phyloP scores from a whole-genome alignment of 2,329 filamentous ascomycete species.

The Ceratocystis ficicola region DNA sequence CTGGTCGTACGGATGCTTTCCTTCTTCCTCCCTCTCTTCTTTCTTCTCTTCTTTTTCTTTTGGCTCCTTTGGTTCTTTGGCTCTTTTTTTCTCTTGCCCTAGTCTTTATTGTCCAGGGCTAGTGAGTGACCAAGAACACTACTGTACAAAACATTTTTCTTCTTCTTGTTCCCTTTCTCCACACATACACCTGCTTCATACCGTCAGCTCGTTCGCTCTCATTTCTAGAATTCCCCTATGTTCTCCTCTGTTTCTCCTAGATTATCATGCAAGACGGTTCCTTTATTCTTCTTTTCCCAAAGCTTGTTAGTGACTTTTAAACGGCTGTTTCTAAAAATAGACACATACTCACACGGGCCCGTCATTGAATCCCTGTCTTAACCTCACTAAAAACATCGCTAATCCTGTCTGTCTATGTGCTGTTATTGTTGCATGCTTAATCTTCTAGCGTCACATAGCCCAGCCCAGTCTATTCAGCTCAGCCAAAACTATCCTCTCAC shows the following conservation, averaged over 20 bases:
- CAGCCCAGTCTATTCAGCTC: too few relatives aligned
- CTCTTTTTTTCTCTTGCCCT: not conserved
- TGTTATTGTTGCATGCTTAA: too few relatives aligned
- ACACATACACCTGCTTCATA: conserved; percentile 18
- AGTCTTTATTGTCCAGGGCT: not conserved
- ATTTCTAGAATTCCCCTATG: conserved; percentile 21
- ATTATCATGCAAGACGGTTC: not conserved
- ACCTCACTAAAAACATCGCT: too few relatives aligned
- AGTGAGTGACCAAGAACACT: conserved; percentile 12
- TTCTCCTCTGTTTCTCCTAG: conserved; percentile 24
- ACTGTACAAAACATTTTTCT: conserved; percentile 24
- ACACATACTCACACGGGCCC: not conserved
- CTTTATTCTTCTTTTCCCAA: not conserved
- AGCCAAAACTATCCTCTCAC: not conserved
- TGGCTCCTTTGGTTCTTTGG: not conserved
- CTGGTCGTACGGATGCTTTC: not conserved
- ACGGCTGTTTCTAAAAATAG: conserved; percentile 10
- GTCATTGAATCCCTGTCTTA: not conserved
- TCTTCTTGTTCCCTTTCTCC: conserved; percentile 29
- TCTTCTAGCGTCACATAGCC: too few relatives aligned
- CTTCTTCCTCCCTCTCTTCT: not conserved
- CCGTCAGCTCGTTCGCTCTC: conserved; percentile 24
- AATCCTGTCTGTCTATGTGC: too few relatives aligned
- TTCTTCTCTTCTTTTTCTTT: not conserved
- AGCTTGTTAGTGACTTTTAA: not conserved